Evolutionary conservation across 345 rosid species (phyloP), one percentile per base, ranked within the genome.

Genomic region (Lepidium aucheri): DNA sequence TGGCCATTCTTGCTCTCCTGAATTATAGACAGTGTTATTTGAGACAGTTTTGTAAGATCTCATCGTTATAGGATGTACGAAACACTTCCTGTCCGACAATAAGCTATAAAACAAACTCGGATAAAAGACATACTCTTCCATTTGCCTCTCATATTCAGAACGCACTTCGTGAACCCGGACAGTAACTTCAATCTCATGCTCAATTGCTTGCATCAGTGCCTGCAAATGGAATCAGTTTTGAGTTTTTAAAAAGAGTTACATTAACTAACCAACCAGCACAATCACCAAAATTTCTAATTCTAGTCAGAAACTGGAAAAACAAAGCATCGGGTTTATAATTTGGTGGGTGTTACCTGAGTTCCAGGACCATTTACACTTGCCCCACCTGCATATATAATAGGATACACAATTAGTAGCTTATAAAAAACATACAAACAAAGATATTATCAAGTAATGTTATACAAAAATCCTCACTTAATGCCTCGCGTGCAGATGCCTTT

Each of bases 101-200:
- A 70, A 8, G 45, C 45, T 50, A 35, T 13, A 33, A 73, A 65
- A 34, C 28, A 53, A 62, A 38, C 44, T 69, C 36, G 41, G 58
- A 61, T 1, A 39, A 9, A 22, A 68, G 56, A 81, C 99, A 82
- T 79, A 94, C 97, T 84, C 99, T 82, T 94, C 88, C 80, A 88
- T 80, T 79, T 91, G 97, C 62, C 88, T 88, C 69, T 84, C 97
- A 63, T 94, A 88, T 64, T 83, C 95, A 46, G 90, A 70, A 20
- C 99, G 96, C 40, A 90, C 99, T 87, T 91, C 99, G 65, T 88
- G 90, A 26, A 94, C 93, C 57, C 90, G 84, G 7, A 94, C 83
- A 39, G 82, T 89, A 68, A 94, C 88, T 85, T 94, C 99, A 68
- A 91, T 89, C 63, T 94, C 99, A 76, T 94, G 96, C 79, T 91